Evolutionary conservation across 805 yeast genomes (phyloP).

Genomic region (Metschnikowia bowlesiae): DNA sequence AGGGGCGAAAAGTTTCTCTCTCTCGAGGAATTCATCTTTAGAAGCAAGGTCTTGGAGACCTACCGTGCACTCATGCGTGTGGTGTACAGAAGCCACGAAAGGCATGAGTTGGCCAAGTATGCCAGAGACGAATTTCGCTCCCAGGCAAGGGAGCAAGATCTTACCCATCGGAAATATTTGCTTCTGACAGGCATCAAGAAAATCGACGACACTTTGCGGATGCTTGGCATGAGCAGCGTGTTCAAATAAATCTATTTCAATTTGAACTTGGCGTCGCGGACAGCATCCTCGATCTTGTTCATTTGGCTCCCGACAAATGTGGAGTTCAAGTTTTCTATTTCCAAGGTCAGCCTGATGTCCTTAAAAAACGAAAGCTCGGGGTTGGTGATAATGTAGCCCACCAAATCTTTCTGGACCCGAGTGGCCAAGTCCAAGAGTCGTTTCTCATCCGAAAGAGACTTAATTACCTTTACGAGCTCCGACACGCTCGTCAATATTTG

Average conservation of each 20-base stretch:
- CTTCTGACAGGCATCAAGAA: constrained; percentile 30
- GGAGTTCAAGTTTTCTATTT: not conserved
- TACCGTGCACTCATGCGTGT: constrained; percentile 32
- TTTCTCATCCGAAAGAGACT: constrained; percentile 7
- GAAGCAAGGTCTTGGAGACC: constrained; percentile 29
- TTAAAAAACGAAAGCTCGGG: constrained; percentile 10
- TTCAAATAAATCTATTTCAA: constrained; percentile 6
- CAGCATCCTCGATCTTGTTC: constrained; percentile 10
- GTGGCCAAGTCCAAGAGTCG: constrained; percentile 5
- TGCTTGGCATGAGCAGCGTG: constrained; percentile 18
- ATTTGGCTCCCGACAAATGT: constrained; percentile 7
- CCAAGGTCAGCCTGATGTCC: constrained; percentile 2
- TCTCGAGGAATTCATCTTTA: constrained; percentile 38
- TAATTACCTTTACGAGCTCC: constrained; percentile 14
- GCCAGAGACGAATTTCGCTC: constrained; percentile 33
- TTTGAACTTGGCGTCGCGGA: constrained; percentile 12
- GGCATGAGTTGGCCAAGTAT: constrained; percentile 27
- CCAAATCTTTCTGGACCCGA: constrained; percentile 10
- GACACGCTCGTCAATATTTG: constrained; percentile 10
- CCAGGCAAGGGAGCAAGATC: constrained; percentile 24
- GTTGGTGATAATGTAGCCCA: constrained; percentile 7
- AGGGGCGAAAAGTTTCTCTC: constrained; percentile 15
- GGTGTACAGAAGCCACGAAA: constrained; percentile 35
- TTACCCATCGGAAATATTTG: constrained; percentile 35
- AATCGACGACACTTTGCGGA: constrained; percentile 21